A percentile compares a stretch with the other conserved stretches of the same genome.
Evolutionary conservation across 106 monocot species (phyloP).

Genomic region (Platanthera guangdongensis): DNA sequence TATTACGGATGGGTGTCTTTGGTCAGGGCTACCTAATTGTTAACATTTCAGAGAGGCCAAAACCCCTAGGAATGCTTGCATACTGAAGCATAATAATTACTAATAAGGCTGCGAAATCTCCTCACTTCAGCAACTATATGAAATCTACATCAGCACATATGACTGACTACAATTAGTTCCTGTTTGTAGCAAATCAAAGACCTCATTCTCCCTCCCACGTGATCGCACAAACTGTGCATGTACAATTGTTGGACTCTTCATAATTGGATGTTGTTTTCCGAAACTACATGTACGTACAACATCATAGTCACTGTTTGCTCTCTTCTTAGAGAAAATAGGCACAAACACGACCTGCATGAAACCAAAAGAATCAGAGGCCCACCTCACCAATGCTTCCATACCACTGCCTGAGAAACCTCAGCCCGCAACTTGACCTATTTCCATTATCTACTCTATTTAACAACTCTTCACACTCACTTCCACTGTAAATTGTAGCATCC

Average conservation of each 20-base stretch:
- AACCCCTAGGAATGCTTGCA: too few species aligned
- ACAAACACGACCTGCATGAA: neutral
- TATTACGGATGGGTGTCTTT: too few species aligned
- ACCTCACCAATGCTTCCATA: constrained; percentile 89
- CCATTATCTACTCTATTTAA: constrained; percentile 65
- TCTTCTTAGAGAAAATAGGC: constrained; percentile 1
- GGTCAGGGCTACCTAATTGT: too few species aligned
- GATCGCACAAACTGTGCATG: neutral
- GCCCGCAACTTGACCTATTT: constrained; percentile 66
- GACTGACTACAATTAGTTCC: neutral
- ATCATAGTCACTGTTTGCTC: neutral
- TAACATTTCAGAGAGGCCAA: too few species aligned
- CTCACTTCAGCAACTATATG: neutral
- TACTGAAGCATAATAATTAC: neutral
- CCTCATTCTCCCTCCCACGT: neutral
- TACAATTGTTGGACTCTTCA: neutral
- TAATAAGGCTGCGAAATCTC: neutral
- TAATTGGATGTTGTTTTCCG: neutral
- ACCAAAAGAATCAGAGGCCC: constrained; percentile 3
- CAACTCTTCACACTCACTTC: constrained; percentile 49
- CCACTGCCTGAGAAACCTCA: constrained; percentile 74
- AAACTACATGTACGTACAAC: neutral
- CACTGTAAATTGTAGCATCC: constrained; percentile 53
- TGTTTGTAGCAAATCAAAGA: neutral
- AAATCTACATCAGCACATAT: neutral